A percentile compares a stretch with the other conserved stretches of the same genome.
phyloP scores from a whole-genome alignment of 805 yeast genomes.

The Metschnikowia drakensbergensis region DNA sequence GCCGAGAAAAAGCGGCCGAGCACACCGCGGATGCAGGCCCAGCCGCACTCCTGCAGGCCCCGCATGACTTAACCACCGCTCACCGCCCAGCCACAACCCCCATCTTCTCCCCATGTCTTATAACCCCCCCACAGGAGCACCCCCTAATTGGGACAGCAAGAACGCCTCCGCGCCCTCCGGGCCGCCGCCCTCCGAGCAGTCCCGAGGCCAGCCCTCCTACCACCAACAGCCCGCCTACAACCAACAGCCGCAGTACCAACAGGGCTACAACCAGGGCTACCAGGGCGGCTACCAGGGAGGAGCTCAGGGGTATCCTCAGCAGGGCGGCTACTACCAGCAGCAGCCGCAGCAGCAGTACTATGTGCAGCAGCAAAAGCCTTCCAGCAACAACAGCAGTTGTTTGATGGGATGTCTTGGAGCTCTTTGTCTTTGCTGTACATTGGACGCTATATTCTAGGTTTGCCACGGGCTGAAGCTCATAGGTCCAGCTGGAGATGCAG shows the following conservation, averaged over 20 bases:
- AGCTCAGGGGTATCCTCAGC: constrained; percentile 14
- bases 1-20: too few relatives aligned
- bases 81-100: not conserved
- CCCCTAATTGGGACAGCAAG: constrained; percentile 24
- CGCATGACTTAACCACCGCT: not conserved
- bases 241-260: constrained; percentile 16
- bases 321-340: constrained; percentile 35
- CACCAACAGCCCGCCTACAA: constrained; percentile 15
- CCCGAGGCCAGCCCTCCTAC: constrained; percentile 22
- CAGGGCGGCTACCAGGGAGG: constrained; percentile 17
- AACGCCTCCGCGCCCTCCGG: constrained; percentile 12
- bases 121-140: constrained; percentile 28
- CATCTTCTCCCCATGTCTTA: constrained; percentile 13
- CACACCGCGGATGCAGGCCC: not conserved
- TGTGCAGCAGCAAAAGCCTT: constrained; percentile 36
- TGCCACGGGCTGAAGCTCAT: too few relatives aligned
- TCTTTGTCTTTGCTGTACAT: constrained; percentile 37
- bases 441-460: constrained; percentile 24
- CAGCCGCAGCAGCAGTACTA: constrained; percentile 39
- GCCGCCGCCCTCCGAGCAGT: constrained; percentile 15
- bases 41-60: not conserved
- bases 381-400: constrained; percentile 28
- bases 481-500: too few relatives aligned
- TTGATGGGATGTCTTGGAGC: constrained; percentile 41
- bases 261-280: constrained; percentile 11